Conservation (phyloP, 2,329 filamentous ascomycete species). For the Aspergillus piperis region DNA sequence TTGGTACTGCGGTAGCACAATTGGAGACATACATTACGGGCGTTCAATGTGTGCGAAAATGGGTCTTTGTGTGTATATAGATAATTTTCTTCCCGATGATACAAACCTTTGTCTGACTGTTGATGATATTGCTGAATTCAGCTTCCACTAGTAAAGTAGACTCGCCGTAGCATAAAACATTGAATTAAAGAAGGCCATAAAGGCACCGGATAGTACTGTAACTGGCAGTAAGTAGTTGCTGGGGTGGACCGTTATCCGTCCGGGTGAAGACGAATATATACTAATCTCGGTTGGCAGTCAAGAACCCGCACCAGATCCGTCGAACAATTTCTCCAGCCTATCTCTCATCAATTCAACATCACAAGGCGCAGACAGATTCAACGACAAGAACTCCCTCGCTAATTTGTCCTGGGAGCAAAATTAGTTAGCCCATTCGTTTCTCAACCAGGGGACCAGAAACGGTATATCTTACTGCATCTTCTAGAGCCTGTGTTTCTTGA, state of each 20-base stretch:
- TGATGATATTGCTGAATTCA: no score
- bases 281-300: neutral
- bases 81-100: slow-evolving; percentile 20
- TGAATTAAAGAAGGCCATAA: no score
- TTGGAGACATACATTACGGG: slow-evolving; percentile 21
- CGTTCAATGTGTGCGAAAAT: slow-evolving; percentile 25
- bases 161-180: no score
- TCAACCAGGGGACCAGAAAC: neutral
- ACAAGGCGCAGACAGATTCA: slow-evolving; percentile 15
- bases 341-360: slow-evolving; percentile 1
- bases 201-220: no score
- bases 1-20: slow-evolving; percentile 13
- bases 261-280: slow-evolving; percentile 10
- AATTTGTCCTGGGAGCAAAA: slow-evolving; percentile 16
- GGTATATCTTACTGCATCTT: slow-evolving; percentile 57
- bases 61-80: slow-evolving; percentile 27
- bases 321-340: slow-evolving; percentile 15
- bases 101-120: slow-evolving; percentile 11
- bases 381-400: slow-evolving; percentile 20
- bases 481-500: slow-evolving; percentile 66
- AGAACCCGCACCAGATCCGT: neutral
- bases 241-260: neutral
- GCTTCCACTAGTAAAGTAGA: neutral
- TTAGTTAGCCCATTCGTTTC: neutral
- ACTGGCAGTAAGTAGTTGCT: no score